These are phyloP conservation scores for Hypoxylon cercidicola DNA, from an alignment of 495 filamentous ascomycete genomes.

Conservation along the genomic window DNA sequence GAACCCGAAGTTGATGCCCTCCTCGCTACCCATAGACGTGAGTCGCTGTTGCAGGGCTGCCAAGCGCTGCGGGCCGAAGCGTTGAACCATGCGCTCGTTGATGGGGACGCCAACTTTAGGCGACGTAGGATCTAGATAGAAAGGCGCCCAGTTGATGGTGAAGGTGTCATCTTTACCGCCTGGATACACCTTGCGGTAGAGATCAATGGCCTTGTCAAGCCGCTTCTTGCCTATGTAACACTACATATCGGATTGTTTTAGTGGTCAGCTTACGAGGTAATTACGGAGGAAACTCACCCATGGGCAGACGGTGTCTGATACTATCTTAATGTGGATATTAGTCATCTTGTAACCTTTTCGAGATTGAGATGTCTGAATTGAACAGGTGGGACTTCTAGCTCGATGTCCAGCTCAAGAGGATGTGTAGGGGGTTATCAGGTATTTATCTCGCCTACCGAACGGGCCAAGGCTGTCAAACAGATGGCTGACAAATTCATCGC, in stretches of 20 bases:
- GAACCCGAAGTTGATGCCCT: conserved; percentile 77
- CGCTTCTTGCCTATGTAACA: conserved; percentile 84
- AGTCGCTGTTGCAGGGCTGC: conserved; percentile 66
- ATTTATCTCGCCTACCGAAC: conserved; percentile 8
- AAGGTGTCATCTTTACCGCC: conserved; percentile 69
- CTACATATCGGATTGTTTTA: conserved; percentile 40
- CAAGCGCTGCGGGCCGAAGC: conserved; percentile 61
- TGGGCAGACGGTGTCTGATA: conserved; percentile 81
- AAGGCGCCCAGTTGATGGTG: conserved; percentile 74
- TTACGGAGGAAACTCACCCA: conserved; percentile 55
- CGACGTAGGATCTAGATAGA: conserved; percentile 75
- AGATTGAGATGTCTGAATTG: background rate
- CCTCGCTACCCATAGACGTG: conserved; percentile 60
- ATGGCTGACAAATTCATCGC: conserved; percentile 36
- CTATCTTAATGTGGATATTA: conserved; percentile 77
- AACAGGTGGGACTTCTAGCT: background rate
- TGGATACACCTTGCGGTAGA: conserved; percentile 66
- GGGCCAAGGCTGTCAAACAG: conserved; percentile 8
- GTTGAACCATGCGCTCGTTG: conserved; percentile 38
- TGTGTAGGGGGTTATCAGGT: background rate
- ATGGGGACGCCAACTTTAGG: conserved; percentile 51
- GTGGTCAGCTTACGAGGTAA: conserved; percentile 4
- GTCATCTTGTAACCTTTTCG: conserved; percentile 65
- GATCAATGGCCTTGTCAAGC: conserved; percentile 70
- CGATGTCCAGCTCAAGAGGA: background rate